Percentiles rank a stretch among this genome's conserved stretches.
Evolutionary conservation across 306 rosid species (phyloP).

Genomic region (Medicago truncatula): MtrunA17r5.0-ANR NC_053044.1:35013501-35014000

Average conservation of each 20-base stretch:
- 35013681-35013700: not conserved
- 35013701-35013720: not conserved
- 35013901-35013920: no score
- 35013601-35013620: not conserved
- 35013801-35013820: no score
- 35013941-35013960: constrained; percentile 22
- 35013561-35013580: not conserved
- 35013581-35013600: not conserved
- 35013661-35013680: not conserved
- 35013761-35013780: not conserved
- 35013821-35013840: no score
- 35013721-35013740: not conserved
- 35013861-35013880: no score
- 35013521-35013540: not conserved
- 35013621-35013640: not conserved
- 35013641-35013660: not conserved
- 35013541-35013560: not conserved
- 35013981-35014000: constrained; percentile 28
- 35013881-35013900: no score
- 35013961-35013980: not conserved
- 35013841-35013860: no score
- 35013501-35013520: not conserved
- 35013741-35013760: not conserved
- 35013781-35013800: no score
- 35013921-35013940: not conserved